Base-by-base conservation (phyloP, 768 basidiomycete genomes). In the Scleroderma citrinum region DNA sequence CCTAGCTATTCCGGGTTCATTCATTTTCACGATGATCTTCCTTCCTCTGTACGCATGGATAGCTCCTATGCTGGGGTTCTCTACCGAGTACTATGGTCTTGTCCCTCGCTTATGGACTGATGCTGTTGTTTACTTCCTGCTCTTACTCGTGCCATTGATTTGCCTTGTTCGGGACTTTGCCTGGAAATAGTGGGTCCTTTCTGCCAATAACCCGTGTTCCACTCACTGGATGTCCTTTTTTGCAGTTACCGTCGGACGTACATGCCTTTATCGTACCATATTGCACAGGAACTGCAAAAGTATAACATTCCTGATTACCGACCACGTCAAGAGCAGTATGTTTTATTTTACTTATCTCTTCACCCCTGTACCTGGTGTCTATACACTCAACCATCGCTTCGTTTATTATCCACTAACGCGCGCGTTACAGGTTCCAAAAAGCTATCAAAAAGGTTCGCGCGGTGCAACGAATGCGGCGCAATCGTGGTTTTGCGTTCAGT, bases 361-460 rank as follows among this genome's bases (percentile, higher is more conserved):
- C 17, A 16, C 13, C 2, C 19, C n/a, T 40, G 7, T 40, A 14
- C 39, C 21, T 7, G 14, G 3, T 40, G n/a, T 43, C 48, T 23
- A 20, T 35, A n/a, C 10, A 17, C 31, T 32, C 31, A 13, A 32
- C 13, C 13, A 13, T 35, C 34, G 5, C 34, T 35, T 3, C 34
- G 12, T 44, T 31, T n/a, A 42, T 58, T 48, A 54, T 32, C 29
- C 32, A 43, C 45, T 57, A 24, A 59, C 29, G 32, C 16, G 13
- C 16, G 16, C 30, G 8, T 10, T 45, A 14, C 50, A 94, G 91
- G 68, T 96, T 96, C 71, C 93, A 97, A 68, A 96, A 97, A 65
- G 96, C 96, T 14, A 99, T 99, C 77, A 98, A 97, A 70, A 99
- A 99, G 67, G 96, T 99, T 12, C 83, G 96, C n/a, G 96, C 96